These are phyloP conservation scores for Trypanosoma scelopori DNA, from an alignment of 208 protist genomes.

Conservation along the genomic window DNA sequence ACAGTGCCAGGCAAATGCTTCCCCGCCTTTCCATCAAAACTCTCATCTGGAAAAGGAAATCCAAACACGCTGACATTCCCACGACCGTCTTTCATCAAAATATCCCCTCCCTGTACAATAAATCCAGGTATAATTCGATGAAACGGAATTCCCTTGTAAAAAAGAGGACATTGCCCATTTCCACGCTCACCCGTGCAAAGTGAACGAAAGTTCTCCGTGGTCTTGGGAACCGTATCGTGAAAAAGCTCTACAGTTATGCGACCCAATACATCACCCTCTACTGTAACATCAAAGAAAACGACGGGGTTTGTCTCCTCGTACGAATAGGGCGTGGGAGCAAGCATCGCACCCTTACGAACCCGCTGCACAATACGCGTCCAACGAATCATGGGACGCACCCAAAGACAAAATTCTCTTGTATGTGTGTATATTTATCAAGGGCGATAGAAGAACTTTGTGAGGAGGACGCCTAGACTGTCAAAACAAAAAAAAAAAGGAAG, in stretches of 20 bases:
- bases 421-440: constrained; percentile 15
- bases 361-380: constrained; percentile 10
- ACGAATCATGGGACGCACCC: constrained; percentile 12
- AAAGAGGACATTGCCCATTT: constrained; percentile 53
- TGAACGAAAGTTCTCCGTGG: constrained; percentile 93
- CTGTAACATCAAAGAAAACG: constrained; percentile 86
- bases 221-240: constrained; percentile 89
- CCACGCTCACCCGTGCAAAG: constrained; percentile 93
- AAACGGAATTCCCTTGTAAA: constrained; percentile 94
- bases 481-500: constrained; percentile 15
- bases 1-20: constrained; percentile 82
- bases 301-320: constrained; percentile 63
- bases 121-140: constrained; percentile 95
- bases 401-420: not conserved
- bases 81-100: constrained; percentile 90
- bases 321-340: constrained; percentile 61
- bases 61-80: constrained; percentile 95
- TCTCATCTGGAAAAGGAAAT: constrained; percentile 93
- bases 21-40: constrained; percentile 91
- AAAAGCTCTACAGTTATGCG: constrained; percentile 93
- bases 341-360: constrained; percentile 12
- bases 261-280: constrained; percentile 73
- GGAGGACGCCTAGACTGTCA: not conserved
- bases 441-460: constrained; percentile 12
- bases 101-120: constrained; percentile 96